phyloP scores from a whole-genome alignment of 257 asterid genomes.

The Lantana camara region DNA sequence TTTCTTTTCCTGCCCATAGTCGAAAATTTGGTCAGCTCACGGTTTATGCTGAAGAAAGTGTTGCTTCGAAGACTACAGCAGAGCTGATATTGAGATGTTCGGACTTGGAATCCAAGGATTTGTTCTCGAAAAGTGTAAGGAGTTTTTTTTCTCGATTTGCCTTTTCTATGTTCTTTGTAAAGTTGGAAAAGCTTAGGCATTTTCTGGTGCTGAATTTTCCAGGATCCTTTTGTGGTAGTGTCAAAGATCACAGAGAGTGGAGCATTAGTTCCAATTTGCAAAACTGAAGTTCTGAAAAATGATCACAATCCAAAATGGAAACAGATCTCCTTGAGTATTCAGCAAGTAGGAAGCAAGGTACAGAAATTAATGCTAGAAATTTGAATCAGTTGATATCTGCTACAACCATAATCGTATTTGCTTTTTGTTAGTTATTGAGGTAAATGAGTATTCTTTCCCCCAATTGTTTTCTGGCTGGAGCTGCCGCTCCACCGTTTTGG shows the following conservation, averaged over 20 bases:
- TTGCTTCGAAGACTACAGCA: constrained; percentile 73
- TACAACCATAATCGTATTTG: background rate
- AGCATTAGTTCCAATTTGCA: constrained; percentile 75
- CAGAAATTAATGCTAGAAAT: constrained; percentile 19
- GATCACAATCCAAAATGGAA: constrained; percentile 87
- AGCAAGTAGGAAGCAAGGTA: constrained; percentile 99
- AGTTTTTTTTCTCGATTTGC: constrained; percentile 25
- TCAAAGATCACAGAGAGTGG: constrained; percentile 80
- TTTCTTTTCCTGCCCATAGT: constrained; percentile 44
- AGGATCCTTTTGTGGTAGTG: constrained; percentile 94
- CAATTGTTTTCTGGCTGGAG: constrained; percentile 22
- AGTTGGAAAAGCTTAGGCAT: constrained; percentile 34
- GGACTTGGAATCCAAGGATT: constrained; percentile 86
- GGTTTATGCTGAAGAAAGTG: constrained; percentile 82
- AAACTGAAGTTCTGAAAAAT: constrained; percentile 93
- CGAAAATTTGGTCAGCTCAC: constrained; percentile 67
- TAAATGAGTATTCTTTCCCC: constrained; percentile 29
- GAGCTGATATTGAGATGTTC: constrained; percentile 88
- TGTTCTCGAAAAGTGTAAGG: constrained; percentile 93
- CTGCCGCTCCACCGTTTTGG: constrained; percentile 11
- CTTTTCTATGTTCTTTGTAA: constrained; percentile 12
- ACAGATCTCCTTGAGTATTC: constrained; percentile 68
- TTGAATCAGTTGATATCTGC: constrained; percentile 4
- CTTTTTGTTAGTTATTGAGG: background rate
- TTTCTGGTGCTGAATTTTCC: constrained; percentile 40